Percentiles rank a stretch among this genome's conserved stretches.
These are phyloP conservation scores for Ganoderma lingzhi DNA, from an alignment of 1,284 basidiomycete genomes.

Conservation along the genomic window DNA sequence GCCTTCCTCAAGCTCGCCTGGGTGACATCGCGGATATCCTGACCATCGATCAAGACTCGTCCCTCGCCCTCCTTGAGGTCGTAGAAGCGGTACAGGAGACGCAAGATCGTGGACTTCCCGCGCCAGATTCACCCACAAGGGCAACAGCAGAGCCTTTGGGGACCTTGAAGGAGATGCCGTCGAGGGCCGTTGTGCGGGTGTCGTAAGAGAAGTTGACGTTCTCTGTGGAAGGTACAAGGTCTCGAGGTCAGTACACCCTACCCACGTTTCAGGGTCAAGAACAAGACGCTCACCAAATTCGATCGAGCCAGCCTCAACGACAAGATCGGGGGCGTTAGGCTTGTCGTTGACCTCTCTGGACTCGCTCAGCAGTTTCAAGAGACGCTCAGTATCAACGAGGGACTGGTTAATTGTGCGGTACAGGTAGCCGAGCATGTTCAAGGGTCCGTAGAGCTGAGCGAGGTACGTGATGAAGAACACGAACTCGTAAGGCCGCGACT, in stretches of 20 bases:
- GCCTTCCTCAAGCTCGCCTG: conserved; percentile 80
- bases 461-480: conserved; percentile 86
- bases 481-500: conserved; percentile 64
- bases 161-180: conserved; percentile 85
- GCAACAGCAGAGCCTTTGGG: conserved; percentile 85
- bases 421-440: conserved; percentile 78
- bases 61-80: conserved; percentile 81
- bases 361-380: conserved; percentile 79
- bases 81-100: conserved; percentile 90
- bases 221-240: conserved; percentile 50
- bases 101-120: conserved; percentile 84
- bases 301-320: conserved; percentile 80
- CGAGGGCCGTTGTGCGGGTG: conserved; percentile 73
- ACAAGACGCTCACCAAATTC: conserved; percentile 74
- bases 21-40: conserved; percentile 87
- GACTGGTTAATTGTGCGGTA: conserved; percentile 79
- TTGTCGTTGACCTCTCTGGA: conserved; percentile 85
- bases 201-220: conserved; percentile 89
- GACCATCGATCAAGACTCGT: conserved; percentile 81
- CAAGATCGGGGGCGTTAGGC: conserved; percentile 77
- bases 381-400: conserved; percentile 82
- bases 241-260: conserved; percentile 3
- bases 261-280: neutral
- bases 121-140: conserved; percentile 82
- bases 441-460: conserved; percentile 77